Base-by-base conservation (phyloP, 495 filamentous ascomycete species). In the Tuber borchii region DNA sequence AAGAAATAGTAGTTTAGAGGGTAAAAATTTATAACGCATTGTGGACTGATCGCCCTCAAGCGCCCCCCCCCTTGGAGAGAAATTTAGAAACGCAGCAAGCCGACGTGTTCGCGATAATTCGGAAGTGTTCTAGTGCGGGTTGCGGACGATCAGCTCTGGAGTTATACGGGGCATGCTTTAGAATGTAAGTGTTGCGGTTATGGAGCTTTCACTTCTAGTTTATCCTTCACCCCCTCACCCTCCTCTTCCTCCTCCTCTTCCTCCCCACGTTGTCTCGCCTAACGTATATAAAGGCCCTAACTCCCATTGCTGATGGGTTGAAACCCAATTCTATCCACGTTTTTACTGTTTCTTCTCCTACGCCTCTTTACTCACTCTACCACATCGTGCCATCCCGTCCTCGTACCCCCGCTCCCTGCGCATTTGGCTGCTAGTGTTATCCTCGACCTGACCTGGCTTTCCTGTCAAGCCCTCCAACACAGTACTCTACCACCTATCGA, bases 31-130 rank as follows among this genome's bases (percentile, higher is more conserved):
- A 68, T 40, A 77, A 45, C 14, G 73, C 45, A 56, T 76, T 70
- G 71, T 69, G 77, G 77, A 70, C 73, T 39, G 43, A 73, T 76
- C 65, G 70, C 65, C 73, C 71, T 71, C 65, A 73, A 42, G 40
- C 26, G 0, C 71, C 45, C 22, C 73, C 43, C 45, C n/a, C n/a
- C n/a, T n/a, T 40, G 14, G 73, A 75, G 26, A 48, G 69, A 71
- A 51, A 70, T 69, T 26, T 72, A 68, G 72, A 37, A 61, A 69
- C 73, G 65, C 73, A 69, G 70, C 71, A 76, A 73, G 73, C 78
- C 71, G 78, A 79, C 78, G 78, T 79, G 78, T 79, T 72, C 73
- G 61, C n/a, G 70, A 69, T 19, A 75, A 31, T 46, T 75, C 70
- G 31, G 72, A 70, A 73, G 56, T 65, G 42, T 69, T 79, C 51